These are phyloP conservation scores for Sugiyamaella valdiviana DNA, from an alignment of 805 yeast species.

Conservation along the genomic window DNA sequence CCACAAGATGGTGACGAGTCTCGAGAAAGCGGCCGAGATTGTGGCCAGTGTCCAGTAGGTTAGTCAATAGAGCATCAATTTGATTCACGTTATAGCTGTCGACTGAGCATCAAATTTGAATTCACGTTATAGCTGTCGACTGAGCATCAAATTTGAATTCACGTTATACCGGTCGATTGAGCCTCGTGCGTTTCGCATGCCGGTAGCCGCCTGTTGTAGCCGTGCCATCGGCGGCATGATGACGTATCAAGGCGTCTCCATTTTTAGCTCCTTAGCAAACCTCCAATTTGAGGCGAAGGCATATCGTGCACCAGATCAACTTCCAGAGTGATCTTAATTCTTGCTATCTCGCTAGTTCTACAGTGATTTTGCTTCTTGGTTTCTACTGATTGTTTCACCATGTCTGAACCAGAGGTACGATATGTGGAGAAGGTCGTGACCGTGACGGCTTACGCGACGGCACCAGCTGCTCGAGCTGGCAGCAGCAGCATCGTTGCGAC, in stretches of 20 bases:
- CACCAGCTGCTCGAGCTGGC: background rate
- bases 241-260: background rate
- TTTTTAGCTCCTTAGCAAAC: background rate
- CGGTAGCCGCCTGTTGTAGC: no score
- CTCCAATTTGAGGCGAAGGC: background rate
- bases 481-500: background rate
- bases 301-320: no score
- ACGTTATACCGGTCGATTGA: no score
- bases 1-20: constrained; percentile 87
- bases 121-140: no score
- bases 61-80: background rate
- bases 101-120: no score
- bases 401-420: background rate
- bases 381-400: background rate
- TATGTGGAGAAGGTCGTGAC: constrained; percentile 4
- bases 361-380: no score
- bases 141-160: no score
- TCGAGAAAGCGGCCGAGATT: constrained; percentile 84
- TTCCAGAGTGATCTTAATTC: no score
- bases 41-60: constrained; percentile 56
- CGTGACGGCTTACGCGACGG: constrained; percentile 1
- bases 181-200: no score
- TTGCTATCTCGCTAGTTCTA: no score
- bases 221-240: background rate
- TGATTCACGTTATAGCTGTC: background rate